Base-by-base conservation (phyloP, 2,329 filamentous ascomycete genomes). In the Saccharata proteae region DNA sequence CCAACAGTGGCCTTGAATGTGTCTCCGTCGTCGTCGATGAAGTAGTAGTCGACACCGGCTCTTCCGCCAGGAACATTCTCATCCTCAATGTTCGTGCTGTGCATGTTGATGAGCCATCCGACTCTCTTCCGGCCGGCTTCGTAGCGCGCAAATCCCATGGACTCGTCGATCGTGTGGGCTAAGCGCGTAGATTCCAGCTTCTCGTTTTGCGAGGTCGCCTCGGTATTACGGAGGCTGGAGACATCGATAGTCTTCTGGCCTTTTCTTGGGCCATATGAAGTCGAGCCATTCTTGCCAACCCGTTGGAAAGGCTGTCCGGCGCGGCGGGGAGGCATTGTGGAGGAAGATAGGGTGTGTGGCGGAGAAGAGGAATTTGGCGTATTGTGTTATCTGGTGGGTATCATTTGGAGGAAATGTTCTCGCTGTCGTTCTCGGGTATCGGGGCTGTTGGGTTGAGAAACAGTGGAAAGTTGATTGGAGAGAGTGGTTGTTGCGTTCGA, bases 1-100 rank as follows among this genome's bases (percentile, higher is more conserved):
- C 93, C 84, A 41, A 98, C 62, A 1, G 86, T 94, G 8, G 90
- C 86, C 55, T 98, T 98, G 69, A 98, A 98, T 4, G 80, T 88
- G 29, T 77, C 74, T 10, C 83, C 75, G 35, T 93, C 81, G 27
- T 58, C 54, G 35, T 49, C 54, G 36, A 98, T 79, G 58, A 98
- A 98, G 64, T 94, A 98, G 59, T 85, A 94, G 60, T 98, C 90
- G 35, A 98, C 74, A 6, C 83, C 90, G 1, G 90, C 80, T 41
- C 84, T 76, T 21, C 90, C 90, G 37, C 83, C 82, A 2, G 80
- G 77, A 26, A 81, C 70, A 44, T 83, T 81, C 11, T 86, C 71
- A 51, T 96, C 88, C 54, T 93, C 64, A 26, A 98, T 69, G 9
- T 76, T 74, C 0, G 90, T 96, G 22, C 85, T 77, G 52, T 93